Evolutionary conservation across 2,329 filamentous ascomycete species (phyloP).

Genomic region (Cercospora zeae-maydis): DNA sequence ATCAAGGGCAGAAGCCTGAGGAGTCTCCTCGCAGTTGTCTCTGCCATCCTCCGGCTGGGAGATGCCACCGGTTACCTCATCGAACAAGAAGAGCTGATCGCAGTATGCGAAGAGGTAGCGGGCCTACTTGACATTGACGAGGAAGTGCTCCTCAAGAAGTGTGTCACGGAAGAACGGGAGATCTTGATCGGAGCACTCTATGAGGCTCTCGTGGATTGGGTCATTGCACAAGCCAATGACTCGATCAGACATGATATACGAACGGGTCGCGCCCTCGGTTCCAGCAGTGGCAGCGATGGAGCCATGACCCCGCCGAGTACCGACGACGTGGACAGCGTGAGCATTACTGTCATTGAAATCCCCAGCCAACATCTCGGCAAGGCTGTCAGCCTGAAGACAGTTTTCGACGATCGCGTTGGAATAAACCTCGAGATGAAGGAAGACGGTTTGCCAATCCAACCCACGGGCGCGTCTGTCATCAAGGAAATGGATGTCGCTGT

Average conservation of each 20-base stretch:
- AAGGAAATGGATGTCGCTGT: constrained; percentile 85
- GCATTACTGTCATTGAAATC: constrained; percentile 82
- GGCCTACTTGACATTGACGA: constrained; percentile 83
- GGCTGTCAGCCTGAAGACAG: constrained; percentile 79
- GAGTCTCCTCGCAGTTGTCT: constrained; percentile 79
- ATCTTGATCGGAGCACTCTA: constrained; percentile 83
- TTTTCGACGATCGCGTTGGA: constrained; percentile 88
- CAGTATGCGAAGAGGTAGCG: constrained; percentile 85
- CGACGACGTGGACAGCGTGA: constrained; percentile 77
- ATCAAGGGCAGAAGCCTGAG: constrained; percentile 83
- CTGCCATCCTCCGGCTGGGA: constrained; percentile 84
- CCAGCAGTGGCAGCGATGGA: constrained; percentile 62
- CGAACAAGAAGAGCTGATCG: constrained; percentile 78
- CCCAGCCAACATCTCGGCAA: constrained; percentile 77
- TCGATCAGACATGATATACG: constrained; percentile 75
- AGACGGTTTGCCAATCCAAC: constrained; percentile 75
- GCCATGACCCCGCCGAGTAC: constrained; percentile 59
- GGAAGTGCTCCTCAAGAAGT: constrained; percentile 72
- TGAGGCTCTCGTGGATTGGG: constrained; percentile 91
- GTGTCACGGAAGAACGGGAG: constrained; percentile 78
- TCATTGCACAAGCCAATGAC: constrained; percentile 82
- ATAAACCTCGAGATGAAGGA: constrained; percentile 98
- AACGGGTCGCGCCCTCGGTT: constrained; percentile 61
- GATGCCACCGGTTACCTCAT: constrained; percentile 82
- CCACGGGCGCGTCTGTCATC: constrained; percentile 75